phyloP scores from a whole-genome alignment of 2,329 filamentous ascomycete species.

The Sporothrix curviconia region DNA sequence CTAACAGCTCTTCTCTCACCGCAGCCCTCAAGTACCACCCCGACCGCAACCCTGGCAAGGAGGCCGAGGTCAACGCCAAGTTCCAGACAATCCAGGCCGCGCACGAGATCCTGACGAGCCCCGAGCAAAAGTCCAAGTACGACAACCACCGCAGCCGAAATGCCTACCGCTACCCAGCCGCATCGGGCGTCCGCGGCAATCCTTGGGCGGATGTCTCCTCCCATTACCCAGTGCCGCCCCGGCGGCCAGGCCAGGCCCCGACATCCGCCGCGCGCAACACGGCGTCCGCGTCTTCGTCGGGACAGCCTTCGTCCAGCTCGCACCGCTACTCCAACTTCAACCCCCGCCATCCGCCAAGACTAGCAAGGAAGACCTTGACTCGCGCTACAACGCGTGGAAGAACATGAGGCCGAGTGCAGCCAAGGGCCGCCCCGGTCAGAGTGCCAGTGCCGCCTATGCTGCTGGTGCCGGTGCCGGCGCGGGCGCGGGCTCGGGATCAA shows the following conservation, averaged over 20 bases:
- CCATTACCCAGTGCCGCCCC: conserved; percentile 43
- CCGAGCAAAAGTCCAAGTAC: conserved; percentile 45
- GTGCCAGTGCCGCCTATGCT: conserved; percentile 19
- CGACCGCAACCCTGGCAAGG: conserved; percentile 78
- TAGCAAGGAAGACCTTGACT: conserved; percentile 18
- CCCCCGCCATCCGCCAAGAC: conserved; percentile 17
- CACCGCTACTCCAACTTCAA: conserved; percentile 23
- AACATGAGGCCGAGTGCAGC: conserved; percentile 25
- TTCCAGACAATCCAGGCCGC: conserved; percentile 85
- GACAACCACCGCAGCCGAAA: conserved; percentile 40
- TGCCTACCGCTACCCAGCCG: conserved; percentile 35
- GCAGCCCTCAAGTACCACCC: conserved; percentile 82
- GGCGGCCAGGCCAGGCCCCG: conserved; percentile 21
- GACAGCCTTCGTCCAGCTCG: conserved; percentile 19
- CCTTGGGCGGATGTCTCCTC: conserved; percentile 46
- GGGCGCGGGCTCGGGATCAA: no score
- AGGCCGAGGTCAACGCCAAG: conserved; percentile 70
- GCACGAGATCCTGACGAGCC: conserved; percentile 62
- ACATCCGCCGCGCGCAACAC: conserved; percentile 17
- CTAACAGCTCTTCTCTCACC: neutral
- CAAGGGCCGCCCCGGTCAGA: conserved; percentile 19
- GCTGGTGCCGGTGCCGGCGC: conserved; percentile 1
- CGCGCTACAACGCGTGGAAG: conserved; percentile 31
- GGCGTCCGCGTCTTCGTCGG: conserved; percentile 17
- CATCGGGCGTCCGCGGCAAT: conserved; percentile 52